Base-by-base conservation (phyloP, 306 rosid species). In the Dryas octopetala region DNA sequence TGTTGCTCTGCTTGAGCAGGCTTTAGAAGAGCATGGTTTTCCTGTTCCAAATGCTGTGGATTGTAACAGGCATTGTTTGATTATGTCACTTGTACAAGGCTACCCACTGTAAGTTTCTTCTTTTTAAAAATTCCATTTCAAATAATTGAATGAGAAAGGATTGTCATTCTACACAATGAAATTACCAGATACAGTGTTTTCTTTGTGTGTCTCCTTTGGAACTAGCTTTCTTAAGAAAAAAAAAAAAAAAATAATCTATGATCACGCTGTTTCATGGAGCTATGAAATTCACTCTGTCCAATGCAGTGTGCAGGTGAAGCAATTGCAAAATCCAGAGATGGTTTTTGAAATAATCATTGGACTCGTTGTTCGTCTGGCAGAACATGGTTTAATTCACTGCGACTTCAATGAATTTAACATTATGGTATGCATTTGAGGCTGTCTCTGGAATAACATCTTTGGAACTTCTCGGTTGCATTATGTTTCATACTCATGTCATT, bases 361-460 rank as follows among this genome's bases (percentile, higher is more conserved):
- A 58, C 75, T 87, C 60, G 88, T 91, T 75, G 86, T 91, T 85
- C 90, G 90, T 68, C 77, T 91, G 62, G 98, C 98, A 10, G 97
- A 94, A 64, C 89, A 91, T 72, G 97, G 98, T 72, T 92, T 94
- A 76, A 94, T 94, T 78, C 98, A 94, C 77, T 94, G 98, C 38
- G 98, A 94, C 86, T 94, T 91, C 74, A 94, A 94, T 72, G 96
- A 94, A 71, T 94, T 94, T 79, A 94, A 94, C 83, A 87, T 94
- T 78, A 90, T 94, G 97, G 98, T 94, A 89, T 69, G 82, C 66
- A 62, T 60, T 69, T 46, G 12, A 78, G 54, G 81, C 65, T 61
- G 49, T 44, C 54, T 70, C 13, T 59, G 46, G 19, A n/a, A 38
- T 46, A 67, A 15, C 5, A 14, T 40, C 3, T 23, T 58, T 48